Evolutionary conservation across 306 rosid genomes (phyloP).

Genomic region (Fragaria ananassa): DNA sequence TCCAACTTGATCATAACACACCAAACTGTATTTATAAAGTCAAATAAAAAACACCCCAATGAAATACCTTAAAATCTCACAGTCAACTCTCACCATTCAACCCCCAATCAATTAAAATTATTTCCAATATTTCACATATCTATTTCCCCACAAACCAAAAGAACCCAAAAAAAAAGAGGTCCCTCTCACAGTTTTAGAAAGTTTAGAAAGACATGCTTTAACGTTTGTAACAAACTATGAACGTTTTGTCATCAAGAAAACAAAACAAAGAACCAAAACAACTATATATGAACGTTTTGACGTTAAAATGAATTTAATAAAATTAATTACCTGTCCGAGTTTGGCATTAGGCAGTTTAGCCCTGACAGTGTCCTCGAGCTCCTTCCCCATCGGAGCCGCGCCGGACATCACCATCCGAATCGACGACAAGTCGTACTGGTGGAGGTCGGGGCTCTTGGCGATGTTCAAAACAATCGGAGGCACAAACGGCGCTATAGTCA

Average conservation of each 20-base stretch:
- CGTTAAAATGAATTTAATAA: background rate
- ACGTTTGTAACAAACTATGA: background rate
- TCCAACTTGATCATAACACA: too few species aligned
- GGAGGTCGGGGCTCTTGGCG: slow-evolving; percentile 48
- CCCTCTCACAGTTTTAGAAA: background rate
- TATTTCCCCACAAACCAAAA: background rate
- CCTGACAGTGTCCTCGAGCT: slow-evolving; percentile 53
- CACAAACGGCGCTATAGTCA: slow-evolving; percentile 64
- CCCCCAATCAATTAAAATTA: too few species aligned
- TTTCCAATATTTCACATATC: background rate
- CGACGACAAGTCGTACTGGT: slow-evolving; percentile 56
- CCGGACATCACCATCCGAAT: slow-evolving; percentile 62
- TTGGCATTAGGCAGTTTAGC: slow-evolving; percentile 54
- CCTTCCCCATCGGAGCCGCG: slow-evolving; percentile 76
- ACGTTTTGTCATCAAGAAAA: background rate
- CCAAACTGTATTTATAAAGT: too few species aligned
- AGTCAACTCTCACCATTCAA: background rate
- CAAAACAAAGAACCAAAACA: background rate
- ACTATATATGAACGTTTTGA: background rate
- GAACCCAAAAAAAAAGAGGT: background rate
- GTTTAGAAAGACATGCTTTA: background rate
- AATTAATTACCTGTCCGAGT: slow-evolving; percentile 62
- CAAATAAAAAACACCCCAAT: background rate
- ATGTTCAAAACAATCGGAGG: slow-evolving; percentile 72
- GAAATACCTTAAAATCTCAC: background rate